phyloP scores from a whole-genome alignment of 2,329 filamentous ascomycete genomes.

The Scytalidium lignicola region DNA sequence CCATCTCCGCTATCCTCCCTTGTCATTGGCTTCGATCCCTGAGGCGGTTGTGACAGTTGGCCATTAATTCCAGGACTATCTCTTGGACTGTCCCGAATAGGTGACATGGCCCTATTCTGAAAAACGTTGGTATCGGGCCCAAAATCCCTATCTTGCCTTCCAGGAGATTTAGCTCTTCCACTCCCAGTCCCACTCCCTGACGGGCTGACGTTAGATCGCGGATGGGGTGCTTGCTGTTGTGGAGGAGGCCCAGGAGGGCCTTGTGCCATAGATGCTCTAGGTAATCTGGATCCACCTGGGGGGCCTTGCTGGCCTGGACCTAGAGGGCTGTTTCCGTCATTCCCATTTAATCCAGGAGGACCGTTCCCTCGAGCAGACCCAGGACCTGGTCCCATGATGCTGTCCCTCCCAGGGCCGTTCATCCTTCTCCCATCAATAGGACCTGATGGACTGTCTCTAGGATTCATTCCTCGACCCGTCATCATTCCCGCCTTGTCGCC shows the following conservation, averaged over 20 bases:
- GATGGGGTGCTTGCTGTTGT: slow-evolving; percentile 52
- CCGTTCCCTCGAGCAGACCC: slow-evolving; percentile 23
- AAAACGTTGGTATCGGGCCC: slow-evolving; percentile 27
- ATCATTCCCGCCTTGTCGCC: slow-evolving; percentile 30
- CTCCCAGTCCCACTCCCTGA: slow-evolving; percentile 11
- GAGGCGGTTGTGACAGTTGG: slow-evolving; percentile 35
- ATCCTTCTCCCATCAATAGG: slow-evolving; percentile 41
- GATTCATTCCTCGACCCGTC: slow-evolving; percentile 19
- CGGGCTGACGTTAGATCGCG: slow-evolving; percentile 25
- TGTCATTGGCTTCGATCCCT: slow-evolving; percentile 28
- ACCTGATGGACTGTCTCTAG: slow-evolving; percentile 21
- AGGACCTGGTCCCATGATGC: slow-evolving; percentile 35
- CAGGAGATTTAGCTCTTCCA: slow-evolving; percentile 18
- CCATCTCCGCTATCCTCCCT: slow-evolving; percentile 6
- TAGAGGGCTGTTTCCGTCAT: slow-evolving; percentile 29
- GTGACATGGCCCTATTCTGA: slow-evolving; percentile 17
- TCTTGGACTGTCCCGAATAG: slow-evolving; percentile 20
- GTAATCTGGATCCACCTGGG: slow-evolving; percentile 47
- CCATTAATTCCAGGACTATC: slow-evolving; percentile 26
- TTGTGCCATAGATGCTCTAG: slow-evolving; percentile 53
- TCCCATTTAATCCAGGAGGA: slow-evolving; percentile 32
- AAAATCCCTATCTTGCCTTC: slow-evolving; percentile 21
- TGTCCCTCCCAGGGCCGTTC: slow-evolving; percentile 36
- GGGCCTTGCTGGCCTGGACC: slow-evolving; percentile 51
- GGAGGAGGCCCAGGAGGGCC: slow-evolving; percentile 60